Base-by-base conservation (phyloP, 73 alveolate genomes). In the Stentor coeruleus region DNA sequence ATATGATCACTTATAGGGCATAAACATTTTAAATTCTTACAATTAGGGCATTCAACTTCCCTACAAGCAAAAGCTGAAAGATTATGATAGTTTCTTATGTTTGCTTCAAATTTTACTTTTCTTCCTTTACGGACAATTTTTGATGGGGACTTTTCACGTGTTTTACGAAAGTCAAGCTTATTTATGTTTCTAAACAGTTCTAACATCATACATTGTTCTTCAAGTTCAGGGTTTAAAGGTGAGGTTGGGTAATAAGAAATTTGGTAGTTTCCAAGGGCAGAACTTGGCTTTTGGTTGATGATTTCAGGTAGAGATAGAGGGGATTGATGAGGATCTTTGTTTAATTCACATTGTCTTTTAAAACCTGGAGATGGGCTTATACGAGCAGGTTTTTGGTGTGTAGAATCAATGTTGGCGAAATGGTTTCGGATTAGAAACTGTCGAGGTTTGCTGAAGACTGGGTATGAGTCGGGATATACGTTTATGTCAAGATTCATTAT, bases 371-470 rank as follows among this genome's bases (percentile, higher is more conserved):
- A 11, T 49, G 6, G 6, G 6, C 28, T 49, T 11, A 49, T 49
- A 11, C 20, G 66, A 20, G 28, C 28, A 49, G 6, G 6, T 49
- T 49, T 49, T 49, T 11, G 20, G 20, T 20, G 66, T 11, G 28
- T 20, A 20, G 20, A 20, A 11, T 49, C 66, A 6, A 49, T 49
- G 66, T 49, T 6, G 66, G 66, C 66, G 6, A 20, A 6, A 20
- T 49, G 66, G 66, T 49, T 49, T 49, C 66, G 6, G 66, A 49
- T 49, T 11, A 49, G 66, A 49, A 49, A 49, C 66, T 49, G 66
- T 20, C 66, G 66, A 49, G 66, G 20, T 49, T 49, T 49, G 66
- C 20, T 49, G 66, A 49, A 49, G 28, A 49, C 66, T 20, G 66
- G 66, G 20, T 49, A 49, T 11, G 20, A 49, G 20, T 49, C 66